Conservation (phyloP, 2,329 filamentous ascomycete species). For the Achaetomium macrosporum region DNA sequence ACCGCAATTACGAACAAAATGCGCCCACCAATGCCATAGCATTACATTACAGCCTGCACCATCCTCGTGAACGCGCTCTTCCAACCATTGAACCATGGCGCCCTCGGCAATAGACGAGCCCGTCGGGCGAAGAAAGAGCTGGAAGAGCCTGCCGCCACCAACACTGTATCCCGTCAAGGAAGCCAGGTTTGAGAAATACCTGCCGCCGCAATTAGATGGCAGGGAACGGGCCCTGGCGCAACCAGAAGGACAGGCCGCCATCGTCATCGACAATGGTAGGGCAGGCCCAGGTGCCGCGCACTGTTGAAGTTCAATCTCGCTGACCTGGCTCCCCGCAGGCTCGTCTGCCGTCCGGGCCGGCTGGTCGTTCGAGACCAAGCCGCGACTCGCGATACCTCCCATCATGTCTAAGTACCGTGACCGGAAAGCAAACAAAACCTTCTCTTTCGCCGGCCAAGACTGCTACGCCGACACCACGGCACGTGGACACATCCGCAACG, state of each 20-base stretch:
- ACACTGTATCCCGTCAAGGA: constrained; percentile 58
- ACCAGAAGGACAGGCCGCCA: constrained; percentile 59
- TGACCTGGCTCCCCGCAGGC: constrained; percentile 46
- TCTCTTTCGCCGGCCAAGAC: constrained; percentile 86
- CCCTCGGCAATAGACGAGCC: constrained; percentile 47
- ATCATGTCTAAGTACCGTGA: constrained; percentile 95
- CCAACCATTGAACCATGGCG: constrained; percentile 37
- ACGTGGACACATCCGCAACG: constrained; percentile 79
- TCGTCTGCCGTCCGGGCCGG: constrained; percentile 85
- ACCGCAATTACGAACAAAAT: neutral
- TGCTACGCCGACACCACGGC: constrained; percentile 93
- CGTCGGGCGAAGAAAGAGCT: constrained; percentile 35
- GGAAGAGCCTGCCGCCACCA: constrained; percentile 46
- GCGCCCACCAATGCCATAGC: neutral
- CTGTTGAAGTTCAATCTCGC: neutral
- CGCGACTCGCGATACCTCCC: constrained; percentile 74
- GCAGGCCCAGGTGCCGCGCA: constrained; percentile 12
- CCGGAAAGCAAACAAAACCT: constrained; percentile 85
- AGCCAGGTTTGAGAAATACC: constrained; percentile 52
- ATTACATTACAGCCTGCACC: neutral
- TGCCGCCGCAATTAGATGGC: constrained; percentile 56
- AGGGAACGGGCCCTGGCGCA: constrained; percentile 60
- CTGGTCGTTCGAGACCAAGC: constrained; percentile 87
- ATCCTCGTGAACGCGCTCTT: neutral
- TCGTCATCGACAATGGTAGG: constrained; percentile 95